A percentile compares a stretch with the other conserved stretches of the same genome.
Evolutionary conservation across 805 yeast species (phyloP).

Genomic region (Saccharomycodes ludwigii): DNA sequence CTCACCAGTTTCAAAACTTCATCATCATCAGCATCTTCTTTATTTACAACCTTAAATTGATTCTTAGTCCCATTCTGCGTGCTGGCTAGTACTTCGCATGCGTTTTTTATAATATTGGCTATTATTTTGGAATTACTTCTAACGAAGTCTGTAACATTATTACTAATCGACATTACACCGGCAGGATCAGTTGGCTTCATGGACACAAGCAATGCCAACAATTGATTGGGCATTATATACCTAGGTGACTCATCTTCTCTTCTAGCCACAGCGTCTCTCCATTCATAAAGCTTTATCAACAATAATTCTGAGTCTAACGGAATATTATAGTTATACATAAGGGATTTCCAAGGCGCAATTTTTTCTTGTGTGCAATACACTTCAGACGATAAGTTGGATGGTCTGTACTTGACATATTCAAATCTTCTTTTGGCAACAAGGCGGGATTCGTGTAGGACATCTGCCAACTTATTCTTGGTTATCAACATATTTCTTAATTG

Average conservation of each 20-base stretch:
- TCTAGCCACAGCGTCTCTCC: slow-evolving; percentile 79
- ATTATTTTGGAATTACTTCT: slow-evolving; percentile 45
- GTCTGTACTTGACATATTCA: slow-evolving; percentile 63
- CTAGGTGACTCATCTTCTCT: slow-evolving; percentile 72
- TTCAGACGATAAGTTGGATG: slow-evolving; percentile 16
- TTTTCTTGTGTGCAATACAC: slow-evolving; percentile 42
- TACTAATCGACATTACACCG: slow-evolving; percentile 38
- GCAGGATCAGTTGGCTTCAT: slow-evolving; percentile 45
- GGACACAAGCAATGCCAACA: slow-evolving; percentile 49
- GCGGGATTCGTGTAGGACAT: slow-evolving; percentile 63
- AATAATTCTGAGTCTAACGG: slow-evolving; percentile 40
- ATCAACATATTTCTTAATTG: slow-evolving; percentile 53
- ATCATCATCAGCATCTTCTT: background rate
- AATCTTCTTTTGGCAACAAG: slow-evolving; percentile 70
- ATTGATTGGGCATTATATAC: slow-evolving; percentile 73
- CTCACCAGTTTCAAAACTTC: slow-evolving; percentile 8
- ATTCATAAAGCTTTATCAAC: slow-evolving; percentile 50
- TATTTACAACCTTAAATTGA: too few species aligned
- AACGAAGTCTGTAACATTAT: slow-evolving; percentile 39
- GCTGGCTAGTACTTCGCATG: slow-evolving; percentile 18
- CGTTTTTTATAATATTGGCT: slow-evolving; percentile 40
- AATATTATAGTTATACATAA: slow-evolving; percentile 56
- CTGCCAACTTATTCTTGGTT: slow-evolving; percentile 36
- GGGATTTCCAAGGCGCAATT: slow-evolving; percentile 51
- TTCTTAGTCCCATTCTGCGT: background rate